Percentiles rank a stretch among this genome's conserved stretches.
These are phyloP conservation scores for Mycena vulgaris DNA, from an alignment of 768 basidiomycete species.

Conservation along the genomic window DNA sequence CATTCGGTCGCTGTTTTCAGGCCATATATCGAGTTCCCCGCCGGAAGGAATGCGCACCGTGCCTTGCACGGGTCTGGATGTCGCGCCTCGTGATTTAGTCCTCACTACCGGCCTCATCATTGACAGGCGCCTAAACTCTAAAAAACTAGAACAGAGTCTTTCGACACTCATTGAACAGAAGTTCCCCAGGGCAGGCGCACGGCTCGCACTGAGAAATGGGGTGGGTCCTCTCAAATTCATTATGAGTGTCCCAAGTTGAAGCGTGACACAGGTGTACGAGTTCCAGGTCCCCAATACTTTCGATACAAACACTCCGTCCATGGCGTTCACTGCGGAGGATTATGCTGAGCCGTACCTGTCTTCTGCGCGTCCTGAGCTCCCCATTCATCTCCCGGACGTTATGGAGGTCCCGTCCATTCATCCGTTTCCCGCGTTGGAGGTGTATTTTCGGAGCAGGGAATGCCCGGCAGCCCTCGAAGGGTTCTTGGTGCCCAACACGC, in stretches of 20 bases:
- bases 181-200: conserved; percentile 32
- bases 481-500: too few relatives aligned
- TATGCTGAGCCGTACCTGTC: conserved; percentile 19
- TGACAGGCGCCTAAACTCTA: conserved; percentile 20
- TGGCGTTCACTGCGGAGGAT: conserved; percentile 21
- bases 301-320: background rate
- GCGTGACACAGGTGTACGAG: conserved; percentile 17
- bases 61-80: too few relatives aligned
- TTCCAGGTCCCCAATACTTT: conserved; percentile 26
- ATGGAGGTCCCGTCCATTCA: background rate
- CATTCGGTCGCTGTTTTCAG: background rate
- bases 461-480: too few relatives aligned
- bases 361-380: conserved; percentile 11
- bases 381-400: background rate
- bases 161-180: conserved; percentile 17
- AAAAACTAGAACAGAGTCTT: conserved; percentile 23
- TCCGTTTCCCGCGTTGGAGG: too few relatives aligned
- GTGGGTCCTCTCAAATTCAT: background rate
- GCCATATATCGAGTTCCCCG: background rate
- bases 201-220: conserved; percentile 31
- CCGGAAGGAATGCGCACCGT: too few relatives aligned
- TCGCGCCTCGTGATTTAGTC: background rate
- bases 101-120: conserved; percentile 32
- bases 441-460: too few relatives aligned
- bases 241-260: background rate